Base-by-base conservation (phyloP, 768 basidiomycete genomes). In the Gymnopilus dilepis region DNA sequence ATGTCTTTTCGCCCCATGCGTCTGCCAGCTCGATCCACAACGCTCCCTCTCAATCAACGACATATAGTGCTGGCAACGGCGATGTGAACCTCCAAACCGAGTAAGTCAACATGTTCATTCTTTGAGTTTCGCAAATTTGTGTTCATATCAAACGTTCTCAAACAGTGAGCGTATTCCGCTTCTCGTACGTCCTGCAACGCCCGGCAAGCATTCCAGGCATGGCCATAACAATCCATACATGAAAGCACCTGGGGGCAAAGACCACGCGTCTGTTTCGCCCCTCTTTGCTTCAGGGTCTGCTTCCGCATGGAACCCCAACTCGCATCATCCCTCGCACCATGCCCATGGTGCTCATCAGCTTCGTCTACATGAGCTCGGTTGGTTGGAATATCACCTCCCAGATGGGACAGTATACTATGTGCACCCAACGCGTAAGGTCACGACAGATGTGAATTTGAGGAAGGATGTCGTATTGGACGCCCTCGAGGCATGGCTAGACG, bases 341-440 rank as follows among this genome's bases (percentile, higher is more conserved):
- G 47, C 24, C 9, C 42, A 55, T 41, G 22, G 34, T 19, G 22
- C 53, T 60, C 56, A 22, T 58, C 77, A 61, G 12, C 58, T 75
- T 17, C 73, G 76, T 3, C 76, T 84, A 4, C 80, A 80, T 64
- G 78, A 83, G 12, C 82, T 87, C 19, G 92, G 92, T 3, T 94
- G 92, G 92, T 78, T 84, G 50, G 90, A 89, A 68, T 86, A 90
- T 69, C 78, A 83, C 21, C 84, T 94, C n/a, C 92, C 92, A 0
- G 90, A 92, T 66, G 85, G 84, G 9, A 75, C 82, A 4, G 76
- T 83, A 34, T 94, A 94, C 74, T 94, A 87, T 67, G 82, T 84
- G 43, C 89, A 92, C 68, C 82, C 84, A 3, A 83, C 80, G 12
- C 73, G 81, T 37, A 84, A 81, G 42, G 78, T 87, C 55, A 86